Evolutionary conservation across 2,329 filamentous ascomycete genomes (phyloP).

Genomic region (Colletotrichum gloeosporioides): DNA sequence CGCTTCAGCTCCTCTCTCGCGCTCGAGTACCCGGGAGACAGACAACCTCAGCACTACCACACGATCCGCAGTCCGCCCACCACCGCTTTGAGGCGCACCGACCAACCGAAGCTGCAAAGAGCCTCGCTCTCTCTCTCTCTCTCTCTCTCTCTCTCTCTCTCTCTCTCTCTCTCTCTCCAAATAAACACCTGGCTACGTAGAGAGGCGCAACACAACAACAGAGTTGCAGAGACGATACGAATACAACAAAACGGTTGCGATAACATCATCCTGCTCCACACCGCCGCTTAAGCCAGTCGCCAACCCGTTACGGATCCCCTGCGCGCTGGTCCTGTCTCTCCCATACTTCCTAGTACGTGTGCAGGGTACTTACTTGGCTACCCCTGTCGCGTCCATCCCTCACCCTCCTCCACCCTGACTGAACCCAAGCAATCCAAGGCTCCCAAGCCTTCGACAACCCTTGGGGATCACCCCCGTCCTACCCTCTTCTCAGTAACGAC

Average conservation of each 20-base stretch:
- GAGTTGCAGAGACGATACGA: constrained; percentile 4
- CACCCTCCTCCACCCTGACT: constrained; percentile 1
- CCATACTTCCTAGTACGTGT: neutral
- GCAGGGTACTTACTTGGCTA: neutral
- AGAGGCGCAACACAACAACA: neutral
- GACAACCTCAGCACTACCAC: neutral
- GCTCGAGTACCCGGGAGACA: neutral
- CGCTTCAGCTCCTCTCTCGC: neutral
- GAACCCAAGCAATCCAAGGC: neutral
- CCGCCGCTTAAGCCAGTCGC: constrained; percentile 9
- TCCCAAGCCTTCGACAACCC: constrained; percentile 4
- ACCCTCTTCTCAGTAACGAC: neutral
- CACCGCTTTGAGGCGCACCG: constrained; percentile 1
- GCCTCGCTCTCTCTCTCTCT: neutral
- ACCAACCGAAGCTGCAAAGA: neutral
- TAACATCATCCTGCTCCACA: constrained; percentile 20
- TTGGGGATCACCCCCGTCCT: neutral
- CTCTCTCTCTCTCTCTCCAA: no score
- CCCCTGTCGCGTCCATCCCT: constrained; percentile 5
- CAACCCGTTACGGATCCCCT: neutral
- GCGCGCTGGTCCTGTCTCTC: neutral
- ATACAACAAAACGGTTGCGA: constrained; percentile 9
- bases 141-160: no score
- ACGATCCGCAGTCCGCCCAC: neutral
- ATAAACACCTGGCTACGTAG: neutral